Evolutionary conservation across 1,284 basidiomycete species (phyloP).

Genomic region (Caloboletus firmus): DNA sequence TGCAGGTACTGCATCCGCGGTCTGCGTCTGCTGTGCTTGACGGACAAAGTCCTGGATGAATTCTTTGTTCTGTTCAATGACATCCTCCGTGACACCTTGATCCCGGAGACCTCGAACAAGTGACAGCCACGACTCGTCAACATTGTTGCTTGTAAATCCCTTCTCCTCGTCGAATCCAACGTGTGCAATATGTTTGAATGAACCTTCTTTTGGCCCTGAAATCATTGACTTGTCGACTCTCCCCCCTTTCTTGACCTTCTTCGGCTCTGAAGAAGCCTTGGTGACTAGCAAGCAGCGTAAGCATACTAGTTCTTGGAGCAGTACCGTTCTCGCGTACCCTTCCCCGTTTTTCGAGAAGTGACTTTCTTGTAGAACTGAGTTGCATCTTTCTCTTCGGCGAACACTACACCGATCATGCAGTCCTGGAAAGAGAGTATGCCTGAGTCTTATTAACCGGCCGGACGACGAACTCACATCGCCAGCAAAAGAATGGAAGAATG

Average conservation of each 20-base stretch:
- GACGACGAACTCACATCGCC: slow-evolving; percentile 75
- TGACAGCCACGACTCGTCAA: slow-evolving; percentile 91
- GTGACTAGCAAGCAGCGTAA: slow-evolving; percentile 19
- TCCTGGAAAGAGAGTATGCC: slow-evolving; percentile 44
- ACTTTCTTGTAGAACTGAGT: slow-evolving; percentile 91
- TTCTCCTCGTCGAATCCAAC: slow-evolving; percentile 91
- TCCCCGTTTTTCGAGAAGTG: slow-evolving; percentile 61
- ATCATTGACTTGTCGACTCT: slow-evolving; percentile 92
- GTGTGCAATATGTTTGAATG: slow-evolving; percentile 91
- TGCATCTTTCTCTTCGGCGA: slow-evolving; percentile 87
- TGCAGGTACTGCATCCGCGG: too few species aligned
- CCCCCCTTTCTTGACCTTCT: slow-evolving; percentile 53
- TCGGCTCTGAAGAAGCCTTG: slow-evolving; percentile 58
- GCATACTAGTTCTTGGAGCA: neutral
- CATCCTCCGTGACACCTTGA: slow-evolving; percentile 63
- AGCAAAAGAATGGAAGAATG: slow-evolving; percentile 92
- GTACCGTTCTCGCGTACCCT: slow-evolving; percentile 42
- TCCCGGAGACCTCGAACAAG: slow-evolving; percentile 73
- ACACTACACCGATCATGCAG: slow-evolving; percentile 90
- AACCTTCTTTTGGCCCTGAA: slow-evolving; percentile 74
- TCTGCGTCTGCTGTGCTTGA: slow-evolving; percentile 45
- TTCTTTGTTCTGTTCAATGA: slow-evolving; percentile 78
- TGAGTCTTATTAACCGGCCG: neutral
- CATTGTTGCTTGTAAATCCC: slow-evolving; percentile 84
- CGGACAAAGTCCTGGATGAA: slow-evolving; percentile 88